phyloP scores from a whole-genome alignment of 495 filamentous ascomycete genomes.

The Penicillium silybi region DNA sequence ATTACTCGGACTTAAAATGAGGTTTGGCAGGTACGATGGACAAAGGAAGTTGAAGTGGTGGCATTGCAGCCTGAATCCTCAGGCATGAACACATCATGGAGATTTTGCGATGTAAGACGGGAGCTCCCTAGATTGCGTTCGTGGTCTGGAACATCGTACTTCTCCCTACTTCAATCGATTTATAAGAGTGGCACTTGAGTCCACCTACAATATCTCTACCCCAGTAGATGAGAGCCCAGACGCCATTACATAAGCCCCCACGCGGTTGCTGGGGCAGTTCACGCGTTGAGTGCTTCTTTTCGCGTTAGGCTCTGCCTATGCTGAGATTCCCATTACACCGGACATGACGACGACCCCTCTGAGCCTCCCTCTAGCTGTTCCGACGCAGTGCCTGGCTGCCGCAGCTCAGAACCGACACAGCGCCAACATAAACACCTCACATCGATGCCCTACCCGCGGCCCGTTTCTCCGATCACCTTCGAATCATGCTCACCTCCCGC shows the following conservation, averaged over 20 bases:
- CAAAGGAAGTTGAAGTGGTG: too few relatives aligned
- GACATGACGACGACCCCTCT: conserved; percentile 25
- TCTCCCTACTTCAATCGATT: too few relatives aligned
- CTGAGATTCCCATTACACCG: conserved; percentile 4
- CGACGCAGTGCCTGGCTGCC: conserved; percentile 20
- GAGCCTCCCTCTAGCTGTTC: conserved; percentile 4
- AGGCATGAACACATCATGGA: too few relatives aligned
- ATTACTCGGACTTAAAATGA: too few relatives aligned
- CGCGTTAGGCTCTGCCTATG: conserved; percentile 19
- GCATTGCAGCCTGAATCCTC: too few relatives aligned
- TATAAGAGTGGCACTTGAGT: too few relatives aligned
- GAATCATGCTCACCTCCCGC: conserved; percentile 46
- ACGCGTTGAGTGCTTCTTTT: conserved; percentile 40
- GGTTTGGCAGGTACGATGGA: too few relatives aligned
- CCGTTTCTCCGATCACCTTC: conserved; percentile 37
- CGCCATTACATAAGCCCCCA: conserved; percentile 15
- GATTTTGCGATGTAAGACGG: too few relatives aligned
- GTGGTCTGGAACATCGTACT: too few relatives aligned
- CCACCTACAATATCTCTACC: too few relatives aligned
- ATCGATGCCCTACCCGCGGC: conserved; percentile 37
- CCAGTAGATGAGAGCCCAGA: too few relatives aligned
- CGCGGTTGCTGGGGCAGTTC: conserved; percentile 24
- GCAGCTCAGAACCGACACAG: conserved; percentile 13
- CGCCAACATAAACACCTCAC: conserved; percentile 15
- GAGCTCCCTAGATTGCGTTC: too few relatives aligned